A percentile compares a stretch with the other conserved stretches of the same genome.
These are phyloP conservation scores for Tubosaeta brunneosetosa DNA, from an alignment of 768 basidiomycete genomes.

Conservation along the genomic window DNA sequence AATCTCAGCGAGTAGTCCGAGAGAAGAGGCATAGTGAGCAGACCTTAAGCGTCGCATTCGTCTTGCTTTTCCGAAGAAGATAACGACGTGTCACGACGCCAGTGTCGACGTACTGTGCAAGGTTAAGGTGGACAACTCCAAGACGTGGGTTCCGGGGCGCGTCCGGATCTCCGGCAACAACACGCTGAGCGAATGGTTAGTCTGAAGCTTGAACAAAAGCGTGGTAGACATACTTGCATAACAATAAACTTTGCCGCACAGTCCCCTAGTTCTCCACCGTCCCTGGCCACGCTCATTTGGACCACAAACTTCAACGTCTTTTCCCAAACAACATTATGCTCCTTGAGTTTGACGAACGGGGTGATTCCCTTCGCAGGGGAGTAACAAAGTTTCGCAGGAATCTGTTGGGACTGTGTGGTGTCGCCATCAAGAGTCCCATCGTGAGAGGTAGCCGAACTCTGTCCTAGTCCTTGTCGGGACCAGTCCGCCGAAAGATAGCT, in stretches of 20 bases:
- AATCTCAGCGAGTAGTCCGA: neutral
- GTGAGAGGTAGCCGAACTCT: neutral
- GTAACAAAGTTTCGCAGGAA: slow-evolving; percentile 3
- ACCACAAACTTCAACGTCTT: slow-evolving; percentile 53
- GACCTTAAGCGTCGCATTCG: slow-evolving; percentile 75
- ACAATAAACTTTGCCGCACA: slow-evolving; percentile 63
- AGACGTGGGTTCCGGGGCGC: slow-evolving; percentile 56
- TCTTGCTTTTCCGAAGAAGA: slow-evolving; percentile 67
- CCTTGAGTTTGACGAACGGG: slow-evolving; percentile 51
- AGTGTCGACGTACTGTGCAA: slow-evolving; percentile 67
- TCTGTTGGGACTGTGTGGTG: neutral
- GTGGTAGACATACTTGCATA: slow-evolving; percentile 39
- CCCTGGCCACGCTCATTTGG: slow-evolving; percentile 56
- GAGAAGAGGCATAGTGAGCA: neutral
- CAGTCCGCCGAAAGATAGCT: slow-evolving; percentile 28
- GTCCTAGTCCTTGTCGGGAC: slow-evolving; percentile 12
- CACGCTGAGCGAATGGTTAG: slow-evolving; percentile 38
- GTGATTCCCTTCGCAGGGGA: slow-evolving; percentile 58
- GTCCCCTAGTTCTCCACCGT: slow-evolving; percentile 43
- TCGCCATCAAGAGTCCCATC: neutral
- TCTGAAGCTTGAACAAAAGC: neutral
- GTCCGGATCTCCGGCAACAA: slow-evolving; percentile 51
- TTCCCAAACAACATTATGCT: slow-evolving; percentile 63
- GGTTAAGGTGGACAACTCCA: slow-evolving; percentile 63
- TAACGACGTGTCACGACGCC: slow-evolving; percentile 59